Conservation (phyloP, 176 grass and related monocot species). For the Triticum dicoccoides region DNA sequence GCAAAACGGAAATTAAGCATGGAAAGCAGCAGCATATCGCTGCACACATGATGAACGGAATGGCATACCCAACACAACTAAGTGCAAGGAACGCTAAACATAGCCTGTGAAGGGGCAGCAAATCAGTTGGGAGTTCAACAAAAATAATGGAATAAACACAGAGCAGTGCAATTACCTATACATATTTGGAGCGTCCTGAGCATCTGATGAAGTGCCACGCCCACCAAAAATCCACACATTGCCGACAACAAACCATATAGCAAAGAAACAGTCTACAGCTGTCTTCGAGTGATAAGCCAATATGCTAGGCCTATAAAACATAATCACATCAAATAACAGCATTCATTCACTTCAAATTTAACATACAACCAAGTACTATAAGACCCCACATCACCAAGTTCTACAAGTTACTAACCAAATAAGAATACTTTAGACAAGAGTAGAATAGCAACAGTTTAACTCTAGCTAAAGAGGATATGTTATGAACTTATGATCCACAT, state of each 20-base stretch:
- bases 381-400: neutral
- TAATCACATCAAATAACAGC: slow-evolving; percentile 18
- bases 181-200: slow-evolving; percentile 76
- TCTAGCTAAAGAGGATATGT: neutral
- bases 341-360: slow-evolving; percentile 7
- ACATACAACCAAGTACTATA: neutral
- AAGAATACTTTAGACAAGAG: slow-evolving; percentile 5
- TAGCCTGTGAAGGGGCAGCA: slow-evolving; percentile 54
- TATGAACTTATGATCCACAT: neutral
- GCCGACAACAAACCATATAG: slow-evolving; percentile 99
- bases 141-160: slow-evolving; percentile 29
- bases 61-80: slow-evolving; percentile 92
- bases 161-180: slow-evolving; percentile 63
- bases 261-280: slow-evolving; percentile 95
- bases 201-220: slow-evolving; percentile 56
- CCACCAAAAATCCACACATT: slow-evolving; percentile 99
- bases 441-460: neutral
- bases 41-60: slow-evolving; percentile 93
- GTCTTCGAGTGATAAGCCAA: slow-evolving; percentile 92
- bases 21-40: slow-evolving; percentile 98
- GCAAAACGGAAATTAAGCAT: slow-evolving; percentile 86
- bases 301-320: slow-evolving; percentile 61
- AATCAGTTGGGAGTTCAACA: slow-evolving; percentile 20
- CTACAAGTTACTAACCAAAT: neutral
- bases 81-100: slow-evolving; percentile 93